Evolutionary conservation across 306 rosid genomes (phyloP).

Genomic region (Citrullus amarus): DNA sequence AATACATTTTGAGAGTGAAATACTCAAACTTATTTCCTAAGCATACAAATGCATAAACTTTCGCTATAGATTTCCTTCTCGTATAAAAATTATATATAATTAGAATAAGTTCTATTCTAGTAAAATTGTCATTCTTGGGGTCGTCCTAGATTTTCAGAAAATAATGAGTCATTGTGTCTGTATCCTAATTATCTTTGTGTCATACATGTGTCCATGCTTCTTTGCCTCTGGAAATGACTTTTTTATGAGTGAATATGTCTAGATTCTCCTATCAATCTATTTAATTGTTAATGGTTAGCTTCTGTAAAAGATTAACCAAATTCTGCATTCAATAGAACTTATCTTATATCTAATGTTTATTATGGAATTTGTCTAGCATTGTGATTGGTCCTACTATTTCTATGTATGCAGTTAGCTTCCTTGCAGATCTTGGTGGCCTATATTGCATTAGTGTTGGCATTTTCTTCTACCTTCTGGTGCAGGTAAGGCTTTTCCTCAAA

Average conservation of each 20-base stretch:
- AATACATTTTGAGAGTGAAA: neutral
- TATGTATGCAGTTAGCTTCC: slow-evolving; percentile 70
- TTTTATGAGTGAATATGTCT: neutral
- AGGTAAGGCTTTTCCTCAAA: slow-evolving; percentile 35
- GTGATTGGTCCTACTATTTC: slow-evolving; percentile 8
- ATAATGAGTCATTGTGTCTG: neutral
- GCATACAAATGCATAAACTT: neutral
- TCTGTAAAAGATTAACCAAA: neutral
- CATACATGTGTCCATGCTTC: neutral
- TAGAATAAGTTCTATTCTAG: neutral
- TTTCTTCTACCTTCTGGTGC: slow-evolving; percentile 76
- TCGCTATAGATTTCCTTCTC: neutral
- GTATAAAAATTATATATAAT: neutral
- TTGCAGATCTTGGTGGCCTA: slow-evolving; percentile 95
- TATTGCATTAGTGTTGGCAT: slow-evolving; percentile 84
- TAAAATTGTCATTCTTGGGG: neutral
- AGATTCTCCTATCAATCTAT: neutral
- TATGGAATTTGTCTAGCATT: slow-evolving; percentile 8
- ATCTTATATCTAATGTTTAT: neutral
- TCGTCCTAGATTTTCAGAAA: neutral
- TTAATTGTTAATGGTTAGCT: neutral
- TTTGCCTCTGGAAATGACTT: neutral
- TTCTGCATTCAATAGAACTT: neutral
- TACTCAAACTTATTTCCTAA: neutral
- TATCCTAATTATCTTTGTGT: neutral